A percentile compares a stretch with the other conserved stretches of the same genome.
Conservation (phyloP, 805 yeast species). For the Wickerhamomyces subpelliculosus region DNA sequence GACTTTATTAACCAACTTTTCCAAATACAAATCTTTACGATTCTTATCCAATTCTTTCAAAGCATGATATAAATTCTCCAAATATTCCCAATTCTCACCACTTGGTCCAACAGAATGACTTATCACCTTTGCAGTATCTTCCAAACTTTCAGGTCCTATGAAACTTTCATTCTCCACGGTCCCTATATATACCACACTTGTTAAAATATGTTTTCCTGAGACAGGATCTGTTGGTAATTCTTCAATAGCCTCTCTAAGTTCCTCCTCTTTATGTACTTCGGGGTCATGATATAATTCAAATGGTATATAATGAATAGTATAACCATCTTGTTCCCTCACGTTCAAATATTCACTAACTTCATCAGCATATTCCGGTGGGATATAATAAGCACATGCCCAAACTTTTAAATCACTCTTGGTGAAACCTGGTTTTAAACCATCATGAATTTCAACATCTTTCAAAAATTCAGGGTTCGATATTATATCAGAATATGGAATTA, state of each 20-base stretch:
- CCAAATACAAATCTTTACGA: slow-evolving; percentile 14
- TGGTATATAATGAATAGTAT: slow-evolving; percentile 58
- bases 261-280: slow-evolving; percentile 13
- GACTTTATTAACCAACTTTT: slow-evolving; percentile 12
- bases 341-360: slow-evolving; percentile 68
- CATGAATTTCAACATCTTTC: slow-evolving; percentile 30
- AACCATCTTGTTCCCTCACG: slow-evolving; percentile 85
- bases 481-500: slow-evolving; percentile 55
- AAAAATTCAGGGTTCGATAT: slow-evolving; percentile 32
- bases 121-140: slow-evolving; percentile 56
- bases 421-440: slow-evolving; percentile 20
- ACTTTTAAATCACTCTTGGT: slow-evolving; percentile 42
- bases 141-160: slow-evolving; percentile 69
- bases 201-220: slow-evolving; percentile 36
- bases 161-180: slow-evolving; percentile 76
- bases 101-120: slow-evolving; percentile 62
- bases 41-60: slow-evolving; percentile 25
- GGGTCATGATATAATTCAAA: slow-evolving; percentile 41
- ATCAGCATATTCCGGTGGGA: slow-evolving; percentile 54
- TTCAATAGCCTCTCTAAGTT: slow-evolving; percentile 16
- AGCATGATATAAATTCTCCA: slow-evolving; percentile 46
- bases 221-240: slow-evolving; percentile 23
- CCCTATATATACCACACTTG: slow-evolving; percentile 74
- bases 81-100: slow-evolving; percentile 72
- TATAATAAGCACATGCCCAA: slow-evolving; percentile 81